phyloP scores from a whole-genome alignment of 2,329 filamentous ascomycete genomes.

The Trichoderma gracile region DNA sequence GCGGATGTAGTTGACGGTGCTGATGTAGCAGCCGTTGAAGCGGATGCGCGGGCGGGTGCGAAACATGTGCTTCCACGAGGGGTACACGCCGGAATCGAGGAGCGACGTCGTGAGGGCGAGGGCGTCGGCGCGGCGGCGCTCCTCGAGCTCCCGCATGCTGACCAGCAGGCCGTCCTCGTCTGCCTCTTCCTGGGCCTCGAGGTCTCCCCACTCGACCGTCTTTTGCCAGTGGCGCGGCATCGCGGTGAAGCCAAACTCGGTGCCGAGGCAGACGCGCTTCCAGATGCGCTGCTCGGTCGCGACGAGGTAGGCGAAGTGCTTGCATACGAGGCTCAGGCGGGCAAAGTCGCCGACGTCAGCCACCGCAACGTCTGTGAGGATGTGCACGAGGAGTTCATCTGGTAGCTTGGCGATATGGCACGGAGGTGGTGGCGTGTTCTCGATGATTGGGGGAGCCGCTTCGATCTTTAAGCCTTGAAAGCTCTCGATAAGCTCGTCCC shows the following conservation, averaged over 20 bases:
- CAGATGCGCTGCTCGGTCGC: conserved; percentile 83
- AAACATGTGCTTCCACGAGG: conserved; percentile 70
- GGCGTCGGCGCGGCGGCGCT: conserved; percentile 38
- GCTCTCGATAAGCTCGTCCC: conserved; percentile 70
- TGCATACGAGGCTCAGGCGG: conserved; percentile 79
- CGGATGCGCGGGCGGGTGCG: conserved; percentile 80
- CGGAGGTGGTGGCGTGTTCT: conserved; percentile 70
- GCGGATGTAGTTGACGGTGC: conserved; percentile 91
- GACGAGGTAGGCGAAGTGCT: conserved; percentile 81
- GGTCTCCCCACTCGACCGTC: conserved; percentile 57
- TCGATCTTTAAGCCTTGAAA: conserved; percentile 73
- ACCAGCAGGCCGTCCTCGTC: conserved; percentile 38
- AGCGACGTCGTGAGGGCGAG: conserved; percentile 45
- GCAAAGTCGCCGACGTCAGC: conserved; percentile 75
- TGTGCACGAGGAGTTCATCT: conserved; percentile 79
- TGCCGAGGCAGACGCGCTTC: conserved; percentile 70
- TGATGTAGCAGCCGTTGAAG: conserved; percentile 96
- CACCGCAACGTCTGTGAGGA: conserved; percentile 71
- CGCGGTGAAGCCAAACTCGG: conserved; percentile 72
- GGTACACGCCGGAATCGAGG: conserved; percentile 49
- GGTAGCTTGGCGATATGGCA: conserved; percentile 79
- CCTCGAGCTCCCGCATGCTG: conserved; percentile 42
- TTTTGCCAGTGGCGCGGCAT: conserved; percentile 82
- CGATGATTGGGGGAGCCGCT: conserved; percentile 65
- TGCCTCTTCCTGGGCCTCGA: conserved; percentile 36